These are phyloP conservation scores for Trametes cingulata DNA, from an alignment of 768 basidiomycete species.

Conservation along the genomic window DNA sequence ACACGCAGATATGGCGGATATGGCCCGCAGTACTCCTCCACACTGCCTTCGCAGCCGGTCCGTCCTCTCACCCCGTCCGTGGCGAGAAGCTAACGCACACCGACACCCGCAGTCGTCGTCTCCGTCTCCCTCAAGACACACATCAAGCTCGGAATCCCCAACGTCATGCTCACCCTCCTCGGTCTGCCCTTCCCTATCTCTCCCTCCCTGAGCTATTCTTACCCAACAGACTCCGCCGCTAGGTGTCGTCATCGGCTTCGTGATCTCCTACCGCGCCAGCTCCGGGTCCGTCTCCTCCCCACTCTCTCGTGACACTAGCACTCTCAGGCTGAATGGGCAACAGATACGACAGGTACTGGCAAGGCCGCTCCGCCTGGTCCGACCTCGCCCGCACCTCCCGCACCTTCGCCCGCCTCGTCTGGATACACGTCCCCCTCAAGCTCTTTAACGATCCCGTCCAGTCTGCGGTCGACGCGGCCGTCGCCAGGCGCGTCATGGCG, in stretches of 20 bases:
- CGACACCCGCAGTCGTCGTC: slow-evolving; percentile 44
- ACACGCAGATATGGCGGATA: slow-evolving; percentile 52
- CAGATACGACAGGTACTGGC: slow-evolving; percentile 67
- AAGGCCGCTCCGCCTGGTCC: slow-evolving; percentile 54
- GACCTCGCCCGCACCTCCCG: slow-evolving; percentile 54
- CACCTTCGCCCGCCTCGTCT: slow-evolving; percentile 53
- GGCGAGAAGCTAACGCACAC: too few species aligned
- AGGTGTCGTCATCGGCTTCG: slow-evolving; percentile 60
- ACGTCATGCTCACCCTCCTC: slow-evolving; percentile 60
- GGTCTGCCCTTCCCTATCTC: slow-evolving; percentile 39
- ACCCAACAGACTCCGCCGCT: slow-evolving; percentile 25
- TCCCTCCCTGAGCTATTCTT: background rate
- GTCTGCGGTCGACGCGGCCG: slow-evolving; percentile 38
- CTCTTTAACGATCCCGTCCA: slow-evolving; percentile 40
- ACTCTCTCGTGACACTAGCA: background rate
- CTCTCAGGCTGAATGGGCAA: background rate
- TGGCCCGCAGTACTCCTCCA: slow-evolving; percentile 69
- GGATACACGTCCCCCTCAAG: slow-evolving; percentile 61
- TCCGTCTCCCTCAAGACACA: slow-evolving; percentile 42
- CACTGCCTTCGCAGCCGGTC: slow-evolving; percentile 56
- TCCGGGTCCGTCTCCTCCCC: slow-evolving; percentile 46
- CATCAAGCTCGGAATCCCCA: slow-evolving; percentile 48
- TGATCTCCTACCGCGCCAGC: slow-evolving; percentile 61
- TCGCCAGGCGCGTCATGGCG: slow-evolving; percentile 47
- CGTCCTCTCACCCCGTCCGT: background rate